Percentiles rank a stretch among this genome's conserved stretches.
These are phyloP conservation scores for Nectriaceae sp. DNA, from an alignment of 2,329 filamentous ascomycete species.

Conservation along the genomic window DNA sequence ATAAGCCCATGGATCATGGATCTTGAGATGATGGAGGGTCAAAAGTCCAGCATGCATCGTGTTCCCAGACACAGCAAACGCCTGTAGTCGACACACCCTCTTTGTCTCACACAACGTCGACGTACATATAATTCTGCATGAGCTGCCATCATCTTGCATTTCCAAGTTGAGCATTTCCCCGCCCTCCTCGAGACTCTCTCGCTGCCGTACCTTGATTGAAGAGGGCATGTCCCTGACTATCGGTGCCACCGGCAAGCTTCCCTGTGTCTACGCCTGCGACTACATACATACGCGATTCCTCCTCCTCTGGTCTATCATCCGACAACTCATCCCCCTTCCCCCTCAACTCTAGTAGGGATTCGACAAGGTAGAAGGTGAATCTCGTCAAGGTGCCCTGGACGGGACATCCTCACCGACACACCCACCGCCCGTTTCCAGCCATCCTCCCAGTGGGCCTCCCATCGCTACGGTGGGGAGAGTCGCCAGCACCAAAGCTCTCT, in stretches of 20 bases:
- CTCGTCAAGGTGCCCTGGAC: neutral
- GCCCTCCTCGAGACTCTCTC: neutral
- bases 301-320: neutral
- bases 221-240: neutral
- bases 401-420: neutral
- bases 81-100: neutral
- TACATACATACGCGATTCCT: neutral
- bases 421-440: neutral
- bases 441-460: neutral
- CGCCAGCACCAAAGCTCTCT: too few species aligned
- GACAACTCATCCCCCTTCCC: neutral
- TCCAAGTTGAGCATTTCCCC: neutral
- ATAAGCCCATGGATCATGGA: too few species aligned
- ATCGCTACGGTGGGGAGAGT: too few species aligned
- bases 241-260: too few species aligned
- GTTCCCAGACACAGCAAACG: neutral
- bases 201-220: neutral
- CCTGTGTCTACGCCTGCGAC: too few species aligned
- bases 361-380: too few species aligned
- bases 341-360: neutral
- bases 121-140: neutral
- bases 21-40: neutral
- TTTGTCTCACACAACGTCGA: neutral
- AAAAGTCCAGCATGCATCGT: neutral
- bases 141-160: neutral